Conservation (phyloP, 2,329 filamentous ascomycete genomes). For the Beauveria bassiana region DNA sequence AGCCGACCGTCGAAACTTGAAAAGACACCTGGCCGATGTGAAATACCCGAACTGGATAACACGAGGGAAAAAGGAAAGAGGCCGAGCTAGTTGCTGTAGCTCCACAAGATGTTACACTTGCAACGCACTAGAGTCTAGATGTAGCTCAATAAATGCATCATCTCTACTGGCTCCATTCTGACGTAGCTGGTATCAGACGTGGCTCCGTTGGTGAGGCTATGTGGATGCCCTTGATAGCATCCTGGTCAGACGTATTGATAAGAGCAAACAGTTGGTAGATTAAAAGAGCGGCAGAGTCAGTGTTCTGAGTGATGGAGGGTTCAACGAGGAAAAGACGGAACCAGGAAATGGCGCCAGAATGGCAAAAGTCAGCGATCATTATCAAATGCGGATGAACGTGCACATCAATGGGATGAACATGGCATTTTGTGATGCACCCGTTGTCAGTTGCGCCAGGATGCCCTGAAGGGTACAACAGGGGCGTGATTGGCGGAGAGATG, state of each 20-base stretch:
- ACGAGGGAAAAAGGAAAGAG: neutral
- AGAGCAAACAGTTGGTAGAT: neutral
- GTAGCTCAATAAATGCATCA: neutral
- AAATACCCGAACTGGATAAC: neutral
- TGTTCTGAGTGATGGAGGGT: neutral
- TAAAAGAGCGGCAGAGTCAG: neutral
- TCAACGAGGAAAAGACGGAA: constrained; percentile 7
- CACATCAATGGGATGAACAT: neutral
- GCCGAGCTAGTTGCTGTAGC: neutral
- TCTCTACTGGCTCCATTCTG: constrained; percentile 5
- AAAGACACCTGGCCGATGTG: neutral
- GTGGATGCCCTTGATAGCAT: constrained; percentile 11
- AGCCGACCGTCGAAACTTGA: neutral
- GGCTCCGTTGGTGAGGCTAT: constrained; percentile 8
- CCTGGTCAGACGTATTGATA: constrained; percentile 7
- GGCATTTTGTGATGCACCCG: neutral
- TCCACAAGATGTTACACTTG: constrained; percentile 3
- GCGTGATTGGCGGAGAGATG: neutral
- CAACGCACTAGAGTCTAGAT: neutral
- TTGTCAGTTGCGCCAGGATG: neutral
- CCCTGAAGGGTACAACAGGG: neutral
- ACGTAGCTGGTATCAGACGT: constrained; percentile 3
- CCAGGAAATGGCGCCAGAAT: neutral
- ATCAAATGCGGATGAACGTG: neutral
- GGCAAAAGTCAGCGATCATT: neutral